phyloP scores from a whole-genome alignment of 352 stramenopile species.

The Phytophthora aleatoria region DNA sequence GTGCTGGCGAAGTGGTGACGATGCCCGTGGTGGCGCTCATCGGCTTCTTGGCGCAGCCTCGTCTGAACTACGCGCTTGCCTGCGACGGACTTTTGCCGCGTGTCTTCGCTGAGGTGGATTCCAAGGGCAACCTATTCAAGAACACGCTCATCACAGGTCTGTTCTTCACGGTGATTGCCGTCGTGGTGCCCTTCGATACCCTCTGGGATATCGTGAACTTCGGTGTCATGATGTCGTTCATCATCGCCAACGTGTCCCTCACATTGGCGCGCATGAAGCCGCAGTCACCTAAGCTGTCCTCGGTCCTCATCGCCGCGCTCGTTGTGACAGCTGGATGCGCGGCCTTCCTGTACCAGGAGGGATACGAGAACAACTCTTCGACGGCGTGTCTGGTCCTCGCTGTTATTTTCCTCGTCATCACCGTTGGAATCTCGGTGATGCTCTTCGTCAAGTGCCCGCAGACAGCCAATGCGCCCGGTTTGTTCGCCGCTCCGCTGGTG shows the following conservation, averaged over 20 bases:
- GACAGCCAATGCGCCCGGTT: slow-evolving; percentile 26
- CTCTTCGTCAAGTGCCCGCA: slow-evolving; percentile 60
- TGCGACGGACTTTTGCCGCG: slow-evolving; percentile 93
- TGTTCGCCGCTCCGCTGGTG: slow-evolving; percentile 59
- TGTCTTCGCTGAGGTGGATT: slow-evolving; percentile 87
- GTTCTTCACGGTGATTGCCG: slow-evolving; percentile 71
- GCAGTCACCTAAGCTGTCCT: slow-evolving; percentile 47
- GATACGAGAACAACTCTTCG: slow-evolving; percentile 49
- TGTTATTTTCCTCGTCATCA: slow-evolving; percentile 49
- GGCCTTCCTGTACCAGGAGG: slow-evolving; percentile 64
- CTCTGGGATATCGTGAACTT: slow-evolving; percentile 90
- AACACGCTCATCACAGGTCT: slow-evolving; percentile 74
- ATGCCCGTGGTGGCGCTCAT: slow-evolving; percentile 96
- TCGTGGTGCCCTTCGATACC: slow-evolving; percentile 76
- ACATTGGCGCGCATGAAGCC: slow-evolving; percentile 64
- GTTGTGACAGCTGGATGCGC: slow-evolving; percentile 42
- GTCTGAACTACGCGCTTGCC: slow-evolving; percentile 92
- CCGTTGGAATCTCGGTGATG: slow-evolving; percentile 35
- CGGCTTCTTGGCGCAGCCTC: slow-evolving; percentile 93
- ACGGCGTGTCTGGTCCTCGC: slow-evolving; percentile 44
- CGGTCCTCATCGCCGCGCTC: slow-evolving; percentile 40
- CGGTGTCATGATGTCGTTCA: slow-evolving; percentile 87
- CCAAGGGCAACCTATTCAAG: slow-evolving; percentile 79
- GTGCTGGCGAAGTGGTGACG: slow-evolving; percentile 71
- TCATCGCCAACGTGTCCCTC: slow-evolving; percentile 78